Base-by-base conservation (phyloP, 306 rosid species). In the Casuarina cunninghamiana region DNA sequence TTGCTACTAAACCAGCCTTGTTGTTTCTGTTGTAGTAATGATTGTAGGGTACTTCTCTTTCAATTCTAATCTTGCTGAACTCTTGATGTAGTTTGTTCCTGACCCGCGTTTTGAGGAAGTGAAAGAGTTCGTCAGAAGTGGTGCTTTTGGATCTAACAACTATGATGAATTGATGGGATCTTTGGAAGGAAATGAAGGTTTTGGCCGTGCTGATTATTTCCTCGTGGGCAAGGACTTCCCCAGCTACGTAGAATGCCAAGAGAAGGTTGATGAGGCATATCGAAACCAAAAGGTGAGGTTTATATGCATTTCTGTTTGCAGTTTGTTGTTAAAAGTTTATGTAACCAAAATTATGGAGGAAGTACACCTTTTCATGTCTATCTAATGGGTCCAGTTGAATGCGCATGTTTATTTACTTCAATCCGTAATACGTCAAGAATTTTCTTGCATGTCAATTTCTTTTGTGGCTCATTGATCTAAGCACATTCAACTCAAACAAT, bases 161-260 rank as follows among this genome's bases (percentile, higher is more conserved):
- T 96, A 93, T 67, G 88, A 93, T 54, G 93, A 93, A 62, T 50
- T 96, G 83, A 88, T 96, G 17, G 94, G 91, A 55, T 96, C 99
- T 69, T 82, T 96, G 71, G 98, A 96, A 84, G 99, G 96, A 79
- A 86, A 91, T 78, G 97, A 93, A 86, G 99, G 99, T 65, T 96
- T 81, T 82, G 99, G 99, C 71, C 88, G 77, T 32, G 99, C 90
- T 60, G 99, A 96, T 84, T 96, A 96, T 82, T 96, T 96, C 86
- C 99, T 96, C 8, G 99, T 96, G 77, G 99, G 94, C 69, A 86
- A 93, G 75, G 99, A 96, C 94, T 96, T 96, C 89, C 98, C 97
- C 75, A 90, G 96, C 86, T 96, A 96, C 84, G 79, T 93, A 58
- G 99, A 96, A 86, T 93, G 96, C 85, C 99, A 96, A 77, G 96